Conservation (phyloP, 2,329 filamentous ascomycete species). For the Stagonosporopsis chrysanthemi region DNA sequence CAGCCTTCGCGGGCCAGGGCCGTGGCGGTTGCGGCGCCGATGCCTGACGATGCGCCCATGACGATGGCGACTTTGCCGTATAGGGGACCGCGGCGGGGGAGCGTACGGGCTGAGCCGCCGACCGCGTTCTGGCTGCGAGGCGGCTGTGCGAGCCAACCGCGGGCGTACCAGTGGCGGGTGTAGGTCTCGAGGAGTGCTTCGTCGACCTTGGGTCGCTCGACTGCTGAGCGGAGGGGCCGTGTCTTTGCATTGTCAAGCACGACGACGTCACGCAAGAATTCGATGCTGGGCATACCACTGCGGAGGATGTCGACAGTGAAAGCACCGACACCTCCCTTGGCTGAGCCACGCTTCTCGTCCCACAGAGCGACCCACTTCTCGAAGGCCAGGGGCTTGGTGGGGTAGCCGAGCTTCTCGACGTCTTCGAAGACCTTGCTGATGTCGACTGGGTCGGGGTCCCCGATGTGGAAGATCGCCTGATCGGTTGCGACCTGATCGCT, state of each 20-base stretch:
- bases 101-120: conserved; percentile 54
- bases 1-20: conserved; percentile 75
- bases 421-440: conserved; percentile 70
- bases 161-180: conserved; percentile 78
- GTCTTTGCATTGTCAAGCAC: conserved; percentile 77
- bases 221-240: conserved; percentile 63
- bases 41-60: conserved; percentile 81
- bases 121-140: conserved; percentile 61
- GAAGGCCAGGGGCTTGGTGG: conserved; percentile 71
- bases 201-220: conserved; percentile 75
- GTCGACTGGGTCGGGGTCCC: conserved; percentile 74
- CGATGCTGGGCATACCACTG: conserved; percentile 79
- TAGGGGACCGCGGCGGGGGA: conserved; percentile 64
- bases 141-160: conserved; percentile 75
- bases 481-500: conserved; percentile 68
- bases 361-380: conserved; percentile 78
- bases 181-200: conserved; percentile 76
- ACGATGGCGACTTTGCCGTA: conserved; percentile 75
- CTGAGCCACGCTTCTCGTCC: conserved; percentile 71
- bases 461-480: conserved; percentile 75
- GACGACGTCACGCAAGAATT: conserved; percentile 74
- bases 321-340: conserved; percentile 71
- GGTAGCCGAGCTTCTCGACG: conserved; percentile 72
- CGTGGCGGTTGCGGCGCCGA: conserved; percentile 75
- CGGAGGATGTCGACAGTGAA: conserved; percentile 82